Conservation (phyloP, 192 early-diverging fungal species). For the Rhizoclosmatium globosum region DNA sequence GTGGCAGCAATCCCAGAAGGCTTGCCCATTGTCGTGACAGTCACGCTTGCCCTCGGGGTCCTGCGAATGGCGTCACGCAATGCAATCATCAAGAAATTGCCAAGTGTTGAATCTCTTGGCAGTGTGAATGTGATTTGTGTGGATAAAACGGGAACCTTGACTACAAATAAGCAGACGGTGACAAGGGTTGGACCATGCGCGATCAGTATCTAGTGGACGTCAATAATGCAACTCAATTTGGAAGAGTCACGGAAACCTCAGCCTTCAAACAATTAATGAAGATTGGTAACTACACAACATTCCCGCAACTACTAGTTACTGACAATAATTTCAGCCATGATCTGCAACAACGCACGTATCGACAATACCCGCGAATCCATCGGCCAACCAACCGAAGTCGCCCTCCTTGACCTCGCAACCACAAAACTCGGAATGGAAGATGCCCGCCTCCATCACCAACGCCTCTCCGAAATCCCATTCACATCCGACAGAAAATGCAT, state of each 20-base stretch:
- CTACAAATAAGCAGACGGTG: slow-evolving; percentile 95
- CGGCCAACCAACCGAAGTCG: slow-evolving; percentile 95
- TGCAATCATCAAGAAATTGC: slow-evolving; percentile 95
- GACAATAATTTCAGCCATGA: slow-evolving; percentile 62
- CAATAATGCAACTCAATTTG: slow-evolving; percentile 49
- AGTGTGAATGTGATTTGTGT: slow-evolving; percentile 95
- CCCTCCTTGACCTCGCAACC: slow-evolving; percentile 78
- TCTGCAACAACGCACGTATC: slow-evolving; percentile 90
- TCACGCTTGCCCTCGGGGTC: slow-evolving; percentile 93
- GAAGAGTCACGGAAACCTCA: slow-evolving; percentile 57
- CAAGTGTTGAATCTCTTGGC: slow-evolving; percentile 92
- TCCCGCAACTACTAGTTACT: slow-evolving; percentile 32
- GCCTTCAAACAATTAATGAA: slow-evolving; percentile 55
- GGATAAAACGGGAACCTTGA: slow-evolving; percentile 98
- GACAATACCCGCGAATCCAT: slow-evolving; percentile 78
- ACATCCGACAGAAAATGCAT: slow-evolving; percentile 94
- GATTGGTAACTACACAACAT: slow-evolving; percentile 56
- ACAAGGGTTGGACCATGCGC: slow-evolving; percentile 75
- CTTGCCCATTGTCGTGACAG: slow-evolving; percentile 95
- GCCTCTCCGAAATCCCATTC: slow-evolving; percentile 87
- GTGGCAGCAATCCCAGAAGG: slow-evolving; percentile 99
- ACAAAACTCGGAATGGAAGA: slow-evolving; percentile 9
- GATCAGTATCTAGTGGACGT: slow-evolving; percentile 53
- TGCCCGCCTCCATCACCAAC: slow-evolving; percentile 23
- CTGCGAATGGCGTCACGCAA: slow-evolving; percentile 90